Conservation (phyloP, 129 eudicot species). For the Helianthus tuberosus region DNA sequence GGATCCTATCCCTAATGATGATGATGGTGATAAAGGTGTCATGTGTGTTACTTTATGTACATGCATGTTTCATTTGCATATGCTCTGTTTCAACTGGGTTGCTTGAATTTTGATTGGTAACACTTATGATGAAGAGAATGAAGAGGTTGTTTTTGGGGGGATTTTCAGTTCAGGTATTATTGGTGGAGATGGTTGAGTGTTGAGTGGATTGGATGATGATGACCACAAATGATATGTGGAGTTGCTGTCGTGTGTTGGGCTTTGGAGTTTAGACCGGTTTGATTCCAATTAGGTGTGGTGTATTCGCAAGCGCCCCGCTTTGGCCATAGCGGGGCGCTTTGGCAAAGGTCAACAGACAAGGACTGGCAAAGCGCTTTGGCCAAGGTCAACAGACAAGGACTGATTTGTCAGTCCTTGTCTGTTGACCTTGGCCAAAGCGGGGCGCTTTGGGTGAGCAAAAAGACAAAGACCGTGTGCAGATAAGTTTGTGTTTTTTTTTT, state of each 20-base stretch:
- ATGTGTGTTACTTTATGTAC: constrained; percentile 33
- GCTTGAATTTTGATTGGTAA: constrained; percentile 29
- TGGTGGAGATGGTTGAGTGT: constrained; percentile 52
- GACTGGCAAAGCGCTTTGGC: too few relatives aligned
- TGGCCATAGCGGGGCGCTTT: too few relatives aligned
- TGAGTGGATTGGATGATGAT: constrained; percentile 39
- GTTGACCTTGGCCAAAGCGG: too few relatives aligned
- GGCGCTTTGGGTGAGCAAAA: too few relatives aligned
- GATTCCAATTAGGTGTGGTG: not conserved
- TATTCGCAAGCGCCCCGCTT: too few relatives aligned
- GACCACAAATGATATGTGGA: constrained; percentile 52
- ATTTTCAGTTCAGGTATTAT: constrained; percentile 61
- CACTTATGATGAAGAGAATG: not conserved
- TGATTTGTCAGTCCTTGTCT: too few relatives aligned
- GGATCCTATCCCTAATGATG: constrained; percentile 41
- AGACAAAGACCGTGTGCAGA: too few relatives aligned
- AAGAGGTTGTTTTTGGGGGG: constrained; percentile 21
- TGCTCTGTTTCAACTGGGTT: constrained; percentile 26
- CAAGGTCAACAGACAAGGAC: too few relatives aligned
- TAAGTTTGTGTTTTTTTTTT: too few relatives aligned
- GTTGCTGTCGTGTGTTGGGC: constrained; percentile 27
- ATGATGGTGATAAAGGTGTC: constrained; percentile 61
- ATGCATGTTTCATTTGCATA: constrained; percentile 23
- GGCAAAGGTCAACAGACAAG: too few relatives aligned
- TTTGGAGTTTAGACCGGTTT: not conserved